Conservation (phyloP, 768 basidiomycete species). For the Serendipita vermifera region DNA sequence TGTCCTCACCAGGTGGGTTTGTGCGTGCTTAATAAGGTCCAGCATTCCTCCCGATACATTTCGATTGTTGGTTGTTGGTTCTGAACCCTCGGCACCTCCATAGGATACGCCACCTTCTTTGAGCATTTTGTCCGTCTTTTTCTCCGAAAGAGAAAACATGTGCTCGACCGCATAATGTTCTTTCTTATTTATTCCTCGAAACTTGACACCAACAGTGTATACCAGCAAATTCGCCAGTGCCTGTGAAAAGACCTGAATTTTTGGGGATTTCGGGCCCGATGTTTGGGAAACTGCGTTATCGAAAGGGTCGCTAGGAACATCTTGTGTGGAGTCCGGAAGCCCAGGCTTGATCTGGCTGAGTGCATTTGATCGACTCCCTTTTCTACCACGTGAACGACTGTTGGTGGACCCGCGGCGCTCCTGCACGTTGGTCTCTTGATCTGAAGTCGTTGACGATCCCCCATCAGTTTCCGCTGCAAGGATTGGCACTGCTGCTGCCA, state of each 20-base stretch:
- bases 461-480: not conserved
- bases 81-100: not conserved
- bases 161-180: constrained; percentile 76
- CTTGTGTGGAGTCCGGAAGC: not conserved
- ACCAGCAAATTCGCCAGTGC: constrained; percentile 64
- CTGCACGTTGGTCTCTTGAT: not conserved
- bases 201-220: constrained; percentile 93
- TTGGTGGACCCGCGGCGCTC: not conserved
- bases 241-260: constrained; percentile 54
- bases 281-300: not conserved
- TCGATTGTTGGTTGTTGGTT: not conserved
- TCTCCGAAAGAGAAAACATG: constrained; percentile 88
- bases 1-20: constrained; percentile 65
- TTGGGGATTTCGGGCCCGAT: constrained; percentile 21
- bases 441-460: constrained; percentile 1
- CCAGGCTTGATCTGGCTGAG: not conserved
- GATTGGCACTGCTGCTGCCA: not conserved
- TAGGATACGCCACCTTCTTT: not conserved
- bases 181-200: constrained; percentile 77
- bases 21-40: constrained; percentile 77
- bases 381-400: no score
- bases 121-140: constrained; percentile 26
- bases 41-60: constrained; percentile 28
- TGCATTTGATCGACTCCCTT: not conserved
- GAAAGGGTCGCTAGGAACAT: not conserved